Conservation (phyloP, 208 protist species). For the Leishmania turanica region DNA sequence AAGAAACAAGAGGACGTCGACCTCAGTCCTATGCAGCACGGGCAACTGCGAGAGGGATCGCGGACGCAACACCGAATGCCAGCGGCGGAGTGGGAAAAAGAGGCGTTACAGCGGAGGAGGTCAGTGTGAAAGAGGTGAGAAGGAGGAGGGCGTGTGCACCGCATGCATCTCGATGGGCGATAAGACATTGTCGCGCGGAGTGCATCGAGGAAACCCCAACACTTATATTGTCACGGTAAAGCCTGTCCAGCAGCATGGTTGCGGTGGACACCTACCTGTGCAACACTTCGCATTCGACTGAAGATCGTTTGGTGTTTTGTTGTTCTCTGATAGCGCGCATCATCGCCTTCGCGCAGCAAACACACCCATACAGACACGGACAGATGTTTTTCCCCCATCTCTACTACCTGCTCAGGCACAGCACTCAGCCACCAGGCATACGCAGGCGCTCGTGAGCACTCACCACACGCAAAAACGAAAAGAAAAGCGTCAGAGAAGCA, state of each 20-base stretch:
- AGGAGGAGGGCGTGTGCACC: not conserved
- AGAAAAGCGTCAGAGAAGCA: not conserved
- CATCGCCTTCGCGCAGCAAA: not conserved
- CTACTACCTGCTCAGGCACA: not conserved
- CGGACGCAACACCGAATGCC: not conserved
- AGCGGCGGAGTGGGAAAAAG: not conserved
- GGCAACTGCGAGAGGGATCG: not conserved
- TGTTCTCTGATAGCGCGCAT: not conserved
- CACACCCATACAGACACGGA: not conserved
- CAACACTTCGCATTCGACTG: not conserved
- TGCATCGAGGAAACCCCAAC: not conserved
- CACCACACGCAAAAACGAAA: not conserved
- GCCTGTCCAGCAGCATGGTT: not conserved
- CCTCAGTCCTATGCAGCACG: not conserved
- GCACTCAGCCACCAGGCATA: not conserved
- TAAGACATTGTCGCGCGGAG: not conserved
- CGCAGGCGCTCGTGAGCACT: not conserved
- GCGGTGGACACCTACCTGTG: not conserved
- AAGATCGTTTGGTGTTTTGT: not conserved
- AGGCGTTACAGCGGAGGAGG: not conserved
- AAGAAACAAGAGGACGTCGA: not conserved
- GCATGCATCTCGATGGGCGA: not conserved
- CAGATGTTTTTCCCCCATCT: not conserved
- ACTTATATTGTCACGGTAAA: not conserved
- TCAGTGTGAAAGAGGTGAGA: not conserved